These are phyloP conservation scores for Tetrastigma voinierianum DNA, from an alignment of 164 flowering plant genomes.

Conservation along the genomic window DNA sequence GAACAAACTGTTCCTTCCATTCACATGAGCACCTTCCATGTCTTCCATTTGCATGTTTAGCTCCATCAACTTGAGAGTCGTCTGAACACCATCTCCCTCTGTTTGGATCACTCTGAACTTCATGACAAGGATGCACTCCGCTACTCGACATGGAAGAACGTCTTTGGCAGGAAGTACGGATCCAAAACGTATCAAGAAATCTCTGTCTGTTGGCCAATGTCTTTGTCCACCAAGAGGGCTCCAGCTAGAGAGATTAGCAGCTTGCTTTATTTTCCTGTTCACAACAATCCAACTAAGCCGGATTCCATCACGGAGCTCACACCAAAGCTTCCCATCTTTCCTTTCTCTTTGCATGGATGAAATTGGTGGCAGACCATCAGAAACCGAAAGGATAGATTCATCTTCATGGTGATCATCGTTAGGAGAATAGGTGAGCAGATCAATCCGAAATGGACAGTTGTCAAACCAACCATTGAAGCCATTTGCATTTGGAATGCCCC, in stretches of 20 bases:
- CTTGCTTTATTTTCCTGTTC: constrained; percentile 68
- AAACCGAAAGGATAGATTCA: constrained; percentile 58
- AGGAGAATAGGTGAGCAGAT: constrained; percentile 55
- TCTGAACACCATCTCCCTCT: constrained; percentile 41
- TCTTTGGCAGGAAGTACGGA: constrained; percentile 88
- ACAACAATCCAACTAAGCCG: constrained; percentile 90
- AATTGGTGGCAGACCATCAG: constrained; percentile 76
- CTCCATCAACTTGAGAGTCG: constrained; percentile 67
- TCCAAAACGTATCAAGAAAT: constrained; percentile 80
- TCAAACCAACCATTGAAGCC: constrained; percentile 78
- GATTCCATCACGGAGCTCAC: constrained; percentile 69
- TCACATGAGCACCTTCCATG: constrained; percentile 85
- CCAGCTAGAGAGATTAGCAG: constrained; percentile 90
- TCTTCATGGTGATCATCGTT: constrained; percentile 43
- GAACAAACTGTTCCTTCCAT: constrained; percentile 83
- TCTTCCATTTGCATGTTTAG: constrained; percentile 91
- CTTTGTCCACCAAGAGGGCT: constrained; percentile 85
- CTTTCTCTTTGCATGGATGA: constrained; percentile 73
- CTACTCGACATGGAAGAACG: constrained; percentile 78
- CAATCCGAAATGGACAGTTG: constrained; percentile 83
- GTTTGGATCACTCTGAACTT: constrained; percentile 50
- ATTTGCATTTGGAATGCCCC: constrained; percentile 86
- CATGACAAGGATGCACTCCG: constrained; percentile 74
- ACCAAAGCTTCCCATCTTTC: constrained; percentile 94
- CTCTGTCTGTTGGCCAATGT: constrained; percentile 93